Base-by-base conservation (phyloP, 2,329 filamentous ascomycete species). In the Nannizzia gypsea region DNA sequence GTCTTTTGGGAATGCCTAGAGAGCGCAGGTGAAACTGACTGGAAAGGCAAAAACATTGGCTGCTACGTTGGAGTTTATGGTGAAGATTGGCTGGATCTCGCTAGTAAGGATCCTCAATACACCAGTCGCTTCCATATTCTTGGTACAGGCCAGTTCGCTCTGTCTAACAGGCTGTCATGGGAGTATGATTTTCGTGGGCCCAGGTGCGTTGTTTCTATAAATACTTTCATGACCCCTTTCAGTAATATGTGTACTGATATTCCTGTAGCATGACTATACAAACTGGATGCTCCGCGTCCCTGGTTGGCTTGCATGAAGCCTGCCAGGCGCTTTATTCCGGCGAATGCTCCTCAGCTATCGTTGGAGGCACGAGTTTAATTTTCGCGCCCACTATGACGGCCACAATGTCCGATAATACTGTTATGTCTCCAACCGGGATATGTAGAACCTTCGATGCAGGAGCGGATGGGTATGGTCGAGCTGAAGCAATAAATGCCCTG, bases 381-480 rank as follows among this genome's bases (percentile, higher is more conserved):
- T 36, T 57, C 15, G 24, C 26, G 11, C 52, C 54, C 15, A 42
- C 22, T 13, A 34, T 56, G 38, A 44, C 36, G 6, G 22, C 38
- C 2, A 50, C 44, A 31, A 69, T 76, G 66, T 66, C 67, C 1
- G 67, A 72, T 40, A 67, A 74, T 31, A 71, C 72, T 1, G 67
- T 77, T 0, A 64, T 78, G 3, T 73, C 71, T 1, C 65, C 68
- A 1, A 64, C 68, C 0, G 73, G 70, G 8, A 63, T 61, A 22
- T 71, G 67, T 15, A 69, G 69, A 9, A 67, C 67, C 5, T 73
- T 73, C 57, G 67, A 67, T 61, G 66, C 64, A 22, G 65, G 65
- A 0, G 70, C 71, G 1, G 65, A 73, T 36, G 71, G 73, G 0
- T 72, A 71, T 63, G 70, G 65, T 2, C 64, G 71, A 13, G 74